Base-by-base conservation (phyloP, 352 stramenopile genomes). In the Pythium coloratum region DNA sequence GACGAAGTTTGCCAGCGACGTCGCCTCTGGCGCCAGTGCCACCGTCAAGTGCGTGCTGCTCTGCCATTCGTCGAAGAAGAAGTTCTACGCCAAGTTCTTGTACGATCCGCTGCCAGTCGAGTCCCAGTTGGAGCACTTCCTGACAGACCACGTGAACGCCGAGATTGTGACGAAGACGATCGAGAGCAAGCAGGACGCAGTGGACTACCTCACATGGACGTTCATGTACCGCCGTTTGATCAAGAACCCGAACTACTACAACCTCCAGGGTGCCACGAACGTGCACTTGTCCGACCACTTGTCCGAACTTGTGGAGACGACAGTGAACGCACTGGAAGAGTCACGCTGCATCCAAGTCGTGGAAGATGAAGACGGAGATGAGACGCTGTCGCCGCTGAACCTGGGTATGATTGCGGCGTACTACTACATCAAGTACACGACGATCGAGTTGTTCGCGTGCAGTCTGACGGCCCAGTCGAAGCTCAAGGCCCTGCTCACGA, bases 241-340 rank as follows among this genome's bases (percentile, higher is more conserved):
- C 58, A 98, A 99, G 77, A 99, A 99, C 80, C 98, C 98, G 3
- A 99, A 99, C 63, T 99, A 99, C 78, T 99, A 99, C 88, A 98
- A 99, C 65, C 77, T 99, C 51, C 86, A 96, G 58, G 97, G 96
- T 18, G 94, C 82, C 13, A 94, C 86, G 6, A 92, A 91, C 13
- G 81, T 90, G 0, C 88, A 99, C 67, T 71, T 99, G 28, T 99
- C 94, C 53, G 97, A 99, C 73, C 97, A 99, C 69, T 80, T 99
- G 55, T 99, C 97, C 49, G 97, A 99, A 72, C 91, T 99, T 66
- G 95, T 99, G 33, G 98, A 99, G 79, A 95, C 88, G 34, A 97
- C 98, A 1, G 88, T 99, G 16, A 95, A 88, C 49, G 97, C 99
- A 53, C 76, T 99, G 42, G 95, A 99, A 70, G 96, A 98, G 61